Percentiles rank a stretch among this genome's conserved stretches.
These are phyloP conservation scores for Oryza meyeriana DNA, from an alignment of 176 grass and related monocot species.

Conservation along the genomic window DNA sequence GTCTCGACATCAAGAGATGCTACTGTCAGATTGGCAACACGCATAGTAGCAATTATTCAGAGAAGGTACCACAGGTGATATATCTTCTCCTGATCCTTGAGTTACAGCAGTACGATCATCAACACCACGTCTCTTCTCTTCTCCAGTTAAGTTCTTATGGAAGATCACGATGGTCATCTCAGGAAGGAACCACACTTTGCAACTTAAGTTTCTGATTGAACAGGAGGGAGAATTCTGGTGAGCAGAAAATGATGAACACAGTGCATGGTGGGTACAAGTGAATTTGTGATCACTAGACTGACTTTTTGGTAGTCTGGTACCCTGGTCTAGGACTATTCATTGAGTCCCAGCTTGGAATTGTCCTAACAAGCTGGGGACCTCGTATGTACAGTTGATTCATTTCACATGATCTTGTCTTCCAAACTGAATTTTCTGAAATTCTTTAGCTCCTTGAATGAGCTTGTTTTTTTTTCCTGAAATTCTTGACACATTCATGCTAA, in stretches of 20 bases:
- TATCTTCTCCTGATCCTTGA: background rate
- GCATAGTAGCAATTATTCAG: background rate
- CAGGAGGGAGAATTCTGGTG: background rate
- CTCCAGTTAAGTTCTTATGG: background rate
- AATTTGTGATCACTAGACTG: background rate
- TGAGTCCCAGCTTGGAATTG: background rate
- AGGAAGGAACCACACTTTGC: background rate
- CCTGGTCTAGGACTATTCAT: background rate
- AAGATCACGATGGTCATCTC: background rate
- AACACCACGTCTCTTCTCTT: background rate
- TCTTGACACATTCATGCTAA: background rate
- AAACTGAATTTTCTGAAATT: background rate
- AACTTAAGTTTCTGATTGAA: background rate
- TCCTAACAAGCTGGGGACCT: background rate
- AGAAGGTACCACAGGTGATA: background rate
- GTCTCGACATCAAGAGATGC: background rate
- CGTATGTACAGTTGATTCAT: background rate
- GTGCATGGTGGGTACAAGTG: background rate
- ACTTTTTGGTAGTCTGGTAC: background rate
- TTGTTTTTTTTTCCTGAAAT: background rate
- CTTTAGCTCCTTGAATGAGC: background rate
- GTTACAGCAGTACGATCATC: background rate
- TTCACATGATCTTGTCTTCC: background rate
- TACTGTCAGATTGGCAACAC: background rate
- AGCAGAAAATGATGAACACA: background rate